Evolutionary conservation across 148 eudicot species (phyloP).

Genomic region (Chenopodium formosanum): DNA sequence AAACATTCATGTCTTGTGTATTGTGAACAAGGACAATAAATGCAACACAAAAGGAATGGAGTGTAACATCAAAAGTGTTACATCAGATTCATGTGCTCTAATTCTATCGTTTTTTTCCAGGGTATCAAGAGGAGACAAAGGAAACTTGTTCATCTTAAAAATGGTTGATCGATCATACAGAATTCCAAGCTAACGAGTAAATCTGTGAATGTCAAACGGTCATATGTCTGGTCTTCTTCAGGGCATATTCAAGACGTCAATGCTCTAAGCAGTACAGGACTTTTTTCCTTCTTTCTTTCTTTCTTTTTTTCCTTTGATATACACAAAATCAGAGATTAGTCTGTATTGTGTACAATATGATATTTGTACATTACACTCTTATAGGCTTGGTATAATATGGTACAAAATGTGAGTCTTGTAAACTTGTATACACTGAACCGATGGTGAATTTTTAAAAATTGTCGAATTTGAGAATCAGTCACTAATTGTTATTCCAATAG

Average conservation of each 20-base stretch:
- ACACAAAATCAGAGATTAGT: background rate
- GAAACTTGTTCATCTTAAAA: slow-evolving; percentile 83
- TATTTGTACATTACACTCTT: background rate
- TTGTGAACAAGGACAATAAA: too few species aligned
- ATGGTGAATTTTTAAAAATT: background rate
- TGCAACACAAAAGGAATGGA: too few species aligned
- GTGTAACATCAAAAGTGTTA: background rate
- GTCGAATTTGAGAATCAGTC: background rate
- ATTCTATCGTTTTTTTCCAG: slow-evolving; percentile 33
- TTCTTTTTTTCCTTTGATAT: background rate
- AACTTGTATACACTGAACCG: background rate
- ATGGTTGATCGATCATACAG: slow-evolving; percentile 80
- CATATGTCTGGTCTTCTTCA: background rate
- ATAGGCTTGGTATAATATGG: background rate
- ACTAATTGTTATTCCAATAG: background rate
- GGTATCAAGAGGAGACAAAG: slow-evolving; percentile 92
- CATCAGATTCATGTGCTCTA: background rate
- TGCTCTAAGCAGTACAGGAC: background rate
- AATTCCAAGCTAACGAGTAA: slow-evolving; percentile 42
- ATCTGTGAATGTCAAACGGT: background rate
- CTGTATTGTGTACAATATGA: background rate
- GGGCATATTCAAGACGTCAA: background rate
- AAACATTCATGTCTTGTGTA: too few species aligned
- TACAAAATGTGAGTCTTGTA: background rate
- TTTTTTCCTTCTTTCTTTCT: background rate